Conservation (phyloP, 306 rosid species). For the Medicago truncatula region MtrunA17r5.0-ANR NC_053045.1:54440001-54440500, state of each 20-base stretch:
- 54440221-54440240: conserved; percentile 71
- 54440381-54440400: background rate
- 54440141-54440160: conserved; percentile 88
- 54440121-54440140: conserved; percentile 59
- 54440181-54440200: conserved; percentile 75
- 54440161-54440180: conserved; percentile 80
- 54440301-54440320: conserved; percentile 23
- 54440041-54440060: conserved; percentile 35
- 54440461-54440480: conserved; percentile 68
- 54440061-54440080: conserved; percentile 65
- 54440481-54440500: conserved; percentile 90
- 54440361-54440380: conserved; percentile 26
- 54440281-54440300: background rate
- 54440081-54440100: conserved; percentile 47
- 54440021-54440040: conserved; percentile 1
- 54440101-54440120: conserved; percentile 62
- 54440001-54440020: conserved; percentile 12
- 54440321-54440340: conserved; percentile 16
- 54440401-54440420: conserved; percentile 7
- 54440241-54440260: conserved; percentile 61
- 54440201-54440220: conserved; percentile 53
- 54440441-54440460: conserved; percentile 7
- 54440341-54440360: conserved; percentile 18
- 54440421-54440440: conserved; percentile 28
- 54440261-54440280: conserved; percentile 42